phyloP scores from a whole-genome alignment of 306 rosid species.

The Mucuna pruriens region DNA sequence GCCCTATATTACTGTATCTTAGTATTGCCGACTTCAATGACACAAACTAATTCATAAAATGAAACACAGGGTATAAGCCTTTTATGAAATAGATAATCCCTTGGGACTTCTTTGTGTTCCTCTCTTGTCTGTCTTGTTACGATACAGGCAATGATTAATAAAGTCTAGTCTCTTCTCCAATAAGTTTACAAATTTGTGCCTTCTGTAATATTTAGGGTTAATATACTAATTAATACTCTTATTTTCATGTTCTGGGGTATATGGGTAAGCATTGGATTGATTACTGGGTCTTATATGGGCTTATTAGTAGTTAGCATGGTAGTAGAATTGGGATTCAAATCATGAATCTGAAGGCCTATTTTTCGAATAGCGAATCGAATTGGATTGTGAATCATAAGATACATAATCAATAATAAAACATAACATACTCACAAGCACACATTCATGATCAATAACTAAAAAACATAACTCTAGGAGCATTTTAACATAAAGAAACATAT shows the following conservation, averaged over 20 bases:
- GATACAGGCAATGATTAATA: not conserved
- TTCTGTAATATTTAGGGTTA: not conserved
- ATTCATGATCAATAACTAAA: no score
- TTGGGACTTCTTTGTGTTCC: slow-evolving; percentile 5
- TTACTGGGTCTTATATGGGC: slow-evolving; percentile 7
- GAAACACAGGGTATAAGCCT: not conserved
- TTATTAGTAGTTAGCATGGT: no score
- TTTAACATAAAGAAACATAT: no score
- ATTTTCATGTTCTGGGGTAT: not conserved
- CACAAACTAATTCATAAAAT: not conserved
- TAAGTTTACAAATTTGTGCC: slow-evolving; percentile 1
- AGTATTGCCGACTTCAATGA: not conserved
- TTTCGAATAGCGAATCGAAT: no score
- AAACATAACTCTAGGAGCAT: no score
- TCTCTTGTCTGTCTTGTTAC: not conserved
- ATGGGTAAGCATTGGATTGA: not conserved
- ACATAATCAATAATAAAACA: no score
- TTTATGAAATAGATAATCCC: slow-evolving; percentile 14
- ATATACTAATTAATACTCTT: not conserved
- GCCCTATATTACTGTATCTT: slow-evolving; percentile 1
- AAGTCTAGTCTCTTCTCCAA: not conserved
- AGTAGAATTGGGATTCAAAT: no score
- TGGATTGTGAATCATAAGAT: no score
- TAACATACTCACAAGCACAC: no score
- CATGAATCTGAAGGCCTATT: no score